Evolutionary conservation across 2,329 filamentous ascomycete species (phyloP).

Genomic region (Pseudodiploospora longispora): DNA sequence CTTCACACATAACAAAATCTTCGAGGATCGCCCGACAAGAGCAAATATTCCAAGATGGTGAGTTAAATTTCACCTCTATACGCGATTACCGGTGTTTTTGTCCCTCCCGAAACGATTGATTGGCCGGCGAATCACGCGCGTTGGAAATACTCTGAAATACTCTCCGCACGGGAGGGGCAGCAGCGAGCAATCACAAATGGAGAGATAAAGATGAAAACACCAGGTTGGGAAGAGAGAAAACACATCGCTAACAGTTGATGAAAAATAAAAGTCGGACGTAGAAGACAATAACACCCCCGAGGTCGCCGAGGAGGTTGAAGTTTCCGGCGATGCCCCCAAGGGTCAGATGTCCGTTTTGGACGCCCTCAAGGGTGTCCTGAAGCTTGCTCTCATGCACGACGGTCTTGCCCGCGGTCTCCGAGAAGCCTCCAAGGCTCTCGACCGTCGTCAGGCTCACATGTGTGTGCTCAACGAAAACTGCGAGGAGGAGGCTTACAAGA

Average conservation of each 20-base stretch:
- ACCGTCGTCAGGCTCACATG: constrained; percentile 98
- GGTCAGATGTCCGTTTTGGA: constrained; percentile 97
- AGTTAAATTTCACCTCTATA: constrained; percentile 21
- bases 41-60: constrained; percentile 51
- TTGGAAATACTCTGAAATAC: too few relatives aligned
- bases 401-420: constrained; percentile 97
- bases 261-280: constrained; percentile 81
- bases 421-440: constrained; percentile 97
- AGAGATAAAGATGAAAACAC: constrained; percentile 41
- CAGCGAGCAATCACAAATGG: too few relatives aligned
- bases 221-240: constrained; percentile 50
- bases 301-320: constrained; percentile 85
- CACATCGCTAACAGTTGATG: constrained; percentile 13
- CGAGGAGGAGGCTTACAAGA: constrained; percentile 99
- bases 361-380: constrained; percentile 96
- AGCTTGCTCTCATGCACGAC: constrained; percentile 98
- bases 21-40: constrained; percentile 61
- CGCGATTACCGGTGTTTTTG: too few relatives aligned
- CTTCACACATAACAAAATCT: constrained; percentile 40
- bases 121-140: too few relatives aligned
- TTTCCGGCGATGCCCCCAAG: constrained; percentile 83
- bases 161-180: too few relatives aligned
- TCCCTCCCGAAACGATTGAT: too few relatives aligned
- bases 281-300: constrained; percentile 93
- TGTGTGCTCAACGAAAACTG: constrained; percentile 99